A percentile compares a stretch with the other conserved stretches of the same genome.
Evolutionary conservation across 2,329 filamentous ascomycete species (phyloP).

Genomic region (Trichoderma afroharzianum): DNA sequence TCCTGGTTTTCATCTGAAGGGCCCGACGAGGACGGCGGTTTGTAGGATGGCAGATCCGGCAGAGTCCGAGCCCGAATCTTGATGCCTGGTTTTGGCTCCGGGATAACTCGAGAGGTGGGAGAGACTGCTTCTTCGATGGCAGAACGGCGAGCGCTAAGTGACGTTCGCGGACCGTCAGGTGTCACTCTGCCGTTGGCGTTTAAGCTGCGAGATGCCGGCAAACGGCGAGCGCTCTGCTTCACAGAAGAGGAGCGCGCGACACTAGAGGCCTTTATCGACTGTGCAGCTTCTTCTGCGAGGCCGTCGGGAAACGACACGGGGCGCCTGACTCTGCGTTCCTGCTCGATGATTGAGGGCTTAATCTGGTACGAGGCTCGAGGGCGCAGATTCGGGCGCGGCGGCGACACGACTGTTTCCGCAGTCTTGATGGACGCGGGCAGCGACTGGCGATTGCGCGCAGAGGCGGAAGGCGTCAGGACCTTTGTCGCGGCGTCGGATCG

Average conservation of each 20-base stretch:
- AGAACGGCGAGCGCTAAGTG: conserved; percentile 32
- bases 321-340: conserved; percentile 12
- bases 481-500: not conserved
- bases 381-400: conserved; percentile 15
- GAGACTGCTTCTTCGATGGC: conserved; percentile 30
- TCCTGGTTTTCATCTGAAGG: conserved; percentile 48
- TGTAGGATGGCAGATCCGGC: conserved; percentile 47
- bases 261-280: conserved; percentile 24
- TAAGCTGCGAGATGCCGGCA: conserved; percentile 34
- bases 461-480: not conserved
- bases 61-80: conserved; percentile 35
- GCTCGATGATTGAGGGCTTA: conserved; percentile 11
- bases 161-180: conserved; percentile 30
- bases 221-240: conserved; percentile 36
- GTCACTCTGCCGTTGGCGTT: conserved; percentile 30
- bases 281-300: conserved; percentile 17
- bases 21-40: conserved; percentile 36
- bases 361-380: conserved; percentile 20
- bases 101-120: conserved; percentile 22
- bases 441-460: conserved; percentile 10
- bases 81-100: conserved; percentile 21
- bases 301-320: conserved; percentile 19
- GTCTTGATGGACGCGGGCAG: not conserved
- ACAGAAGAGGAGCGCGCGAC: conserved; percentile 27
- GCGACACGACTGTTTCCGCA: not conserved